phyloP scores from a whole-genome alignment of 352 stramenopile genomes.

The Pythium dissotocum region DNA sequence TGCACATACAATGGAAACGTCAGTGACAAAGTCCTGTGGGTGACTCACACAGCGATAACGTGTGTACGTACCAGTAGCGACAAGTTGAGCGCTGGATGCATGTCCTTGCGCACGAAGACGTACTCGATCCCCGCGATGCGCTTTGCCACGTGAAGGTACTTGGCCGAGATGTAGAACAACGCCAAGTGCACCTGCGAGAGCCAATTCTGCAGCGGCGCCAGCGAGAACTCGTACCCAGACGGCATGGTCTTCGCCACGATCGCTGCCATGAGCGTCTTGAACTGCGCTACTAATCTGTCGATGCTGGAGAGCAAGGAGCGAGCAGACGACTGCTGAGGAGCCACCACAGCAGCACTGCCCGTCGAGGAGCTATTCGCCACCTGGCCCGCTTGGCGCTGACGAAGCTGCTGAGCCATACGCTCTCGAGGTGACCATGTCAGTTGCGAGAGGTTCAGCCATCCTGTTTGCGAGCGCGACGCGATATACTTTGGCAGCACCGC shows the following conservation, averaged over 20 bases:
- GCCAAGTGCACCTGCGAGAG: constrained; percentile 59
- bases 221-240: constrained; percentile 58
- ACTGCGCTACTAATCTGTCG: constrained; percentile 47
- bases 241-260: constrained; percentile 54
- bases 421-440: constrained; percentile 66
- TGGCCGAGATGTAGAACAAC: constrained; percentile 75
- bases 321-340: constrained; percentile 16
- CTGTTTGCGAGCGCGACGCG: constrained; percentile 53
- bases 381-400: constrained; percentile 38
- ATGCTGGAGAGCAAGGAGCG: constrained; percentile 29
- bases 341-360: constrained; percentile 1
- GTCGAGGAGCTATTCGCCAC: background rate
- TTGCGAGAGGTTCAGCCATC: constrained; percentile 71
- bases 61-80: constrained; percentile 57
- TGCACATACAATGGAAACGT: constrained; percentile 18
- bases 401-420: constrained; percentile 79
- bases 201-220: constrained; percentile 52
- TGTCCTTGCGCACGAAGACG: constrained; percentile 71
- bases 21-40: background rate
- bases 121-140: constrained; percentile 72
- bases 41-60: background rate
- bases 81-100: constrained; percentile 58
- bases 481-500: constrained; percentile 67
- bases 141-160: constrained; percentile 71
- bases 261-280: constrained; percentile 38